Percentiles rank a stretch among this genome's conserved stretches.
Conservation (phyloP, 1,284 basidiomycete species). For the Rhodotorula mucilaginosa region DNA sequence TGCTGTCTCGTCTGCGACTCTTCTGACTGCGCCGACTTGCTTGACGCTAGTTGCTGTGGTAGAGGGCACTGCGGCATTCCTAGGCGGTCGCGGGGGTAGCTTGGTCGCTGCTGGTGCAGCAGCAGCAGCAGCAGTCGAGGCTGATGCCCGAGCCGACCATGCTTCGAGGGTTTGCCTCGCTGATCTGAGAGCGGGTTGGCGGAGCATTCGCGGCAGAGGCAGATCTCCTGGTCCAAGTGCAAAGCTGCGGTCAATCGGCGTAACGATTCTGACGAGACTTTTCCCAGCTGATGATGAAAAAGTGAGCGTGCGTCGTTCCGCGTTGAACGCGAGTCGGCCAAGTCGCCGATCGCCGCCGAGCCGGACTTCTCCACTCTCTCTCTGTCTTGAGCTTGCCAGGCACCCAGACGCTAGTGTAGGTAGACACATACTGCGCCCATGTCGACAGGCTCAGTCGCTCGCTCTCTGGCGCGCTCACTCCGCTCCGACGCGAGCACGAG, state of each 20-base stretch:
- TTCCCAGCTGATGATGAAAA: neutral
- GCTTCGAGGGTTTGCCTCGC: neutral
- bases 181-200: neutral
- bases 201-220: no score
- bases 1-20: neutral
- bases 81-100: neutral
- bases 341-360: no score
- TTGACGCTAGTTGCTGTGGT: conserved; percentile 4
- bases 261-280: no score
- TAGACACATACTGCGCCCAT: neutral
- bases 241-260: no score
- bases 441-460: conserved; percentile 35
- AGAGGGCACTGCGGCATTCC: neutral
- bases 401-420: no score
- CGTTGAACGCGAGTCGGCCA: no score
- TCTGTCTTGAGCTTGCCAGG: no score
- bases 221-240: no score
- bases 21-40: conserved; percentile 1
- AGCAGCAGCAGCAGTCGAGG: neutral
- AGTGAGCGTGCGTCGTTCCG: neutral
- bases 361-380: neutral
- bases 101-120: neutral
- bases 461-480: conserved; percentile 14
- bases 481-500: neutral
- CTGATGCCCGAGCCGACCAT: neutral